These are phyloP conservation scores for Phellopilus nigrolimitatus DNA, from an alignment of 1,284 basidiomycete genomes.

Conservation along the genomic window DNA sequence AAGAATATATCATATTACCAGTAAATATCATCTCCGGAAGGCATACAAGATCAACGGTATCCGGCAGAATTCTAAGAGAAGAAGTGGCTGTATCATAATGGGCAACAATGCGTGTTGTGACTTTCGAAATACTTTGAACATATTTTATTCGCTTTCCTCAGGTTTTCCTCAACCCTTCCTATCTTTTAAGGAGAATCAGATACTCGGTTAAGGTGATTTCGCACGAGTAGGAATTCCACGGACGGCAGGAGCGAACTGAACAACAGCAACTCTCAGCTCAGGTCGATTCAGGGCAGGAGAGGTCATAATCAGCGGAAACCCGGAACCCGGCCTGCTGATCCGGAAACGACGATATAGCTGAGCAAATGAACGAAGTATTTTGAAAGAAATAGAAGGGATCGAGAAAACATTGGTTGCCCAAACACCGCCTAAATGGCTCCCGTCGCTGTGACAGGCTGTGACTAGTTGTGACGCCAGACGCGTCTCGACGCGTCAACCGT, in stretches of 20 bases:
- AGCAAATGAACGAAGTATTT: too few relatives aligned
- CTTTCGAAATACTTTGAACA: conserved; percentile 58
- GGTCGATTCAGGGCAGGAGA: not conserved
- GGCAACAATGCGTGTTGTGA: conserved; percentile 2
- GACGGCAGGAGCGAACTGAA: conserved; percentile 60
- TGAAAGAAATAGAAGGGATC: not conserved
- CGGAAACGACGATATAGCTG: not conserved
- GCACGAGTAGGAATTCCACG: conserved; percentile 21
- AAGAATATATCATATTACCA: conserved; percentile 38
- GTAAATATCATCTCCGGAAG: conserved; percentile 88
- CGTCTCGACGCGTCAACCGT: not conserved
- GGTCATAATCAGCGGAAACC: not conserved
- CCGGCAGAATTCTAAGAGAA: conserved; percentile 50
- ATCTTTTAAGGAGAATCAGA: too few relatives aligned
- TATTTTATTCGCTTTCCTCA: conserved; percentile 55
- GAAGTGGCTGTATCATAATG: not conserved
- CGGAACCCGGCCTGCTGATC: not conserved
- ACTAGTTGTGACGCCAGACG: not conserved
- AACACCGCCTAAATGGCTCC: not conserved
- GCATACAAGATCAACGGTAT: conserved; percentile 79
- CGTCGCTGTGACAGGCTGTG: too few relatives aligned
- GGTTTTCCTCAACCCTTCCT: conserved; percentile 68
- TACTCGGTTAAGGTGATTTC: too few relatives aligned
- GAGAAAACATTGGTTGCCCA: not conserved
- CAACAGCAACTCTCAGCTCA: conserved; percentile 43